Evolutionary conservation across 2,329 filamentous ascomycete genomes (phyloP).

Genomic region (Colletotrichum incanum): DNA sequence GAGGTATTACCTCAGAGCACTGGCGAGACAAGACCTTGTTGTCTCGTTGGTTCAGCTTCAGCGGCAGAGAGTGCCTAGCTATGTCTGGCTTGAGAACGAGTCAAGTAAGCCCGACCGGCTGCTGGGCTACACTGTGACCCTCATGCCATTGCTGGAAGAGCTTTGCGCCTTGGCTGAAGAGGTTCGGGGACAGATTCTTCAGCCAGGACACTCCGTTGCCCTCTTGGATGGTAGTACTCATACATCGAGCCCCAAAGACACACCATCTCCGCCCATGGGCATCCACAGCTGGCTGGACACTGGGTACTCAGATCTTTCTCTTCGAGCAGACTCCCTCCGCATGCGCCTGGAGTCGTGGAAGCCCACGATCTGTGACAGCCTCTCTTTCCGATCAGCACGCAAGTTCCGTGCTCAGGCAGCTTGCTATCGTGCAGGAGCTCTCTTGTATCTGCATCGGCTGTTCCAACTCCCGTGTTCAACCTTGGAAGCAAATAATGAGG

Average conservation of each 20-base stretch:
- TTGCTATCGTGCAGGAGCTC: slow-evolving; percentile 47
- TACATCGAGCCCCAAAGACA: background rate
- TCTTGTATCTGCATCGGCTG: slow-evolving; percentile 50
- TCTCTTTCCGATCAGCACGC: slow-evolving; percentile 47
- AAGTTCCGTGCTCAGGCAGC: slow-evolving; percentile 50
- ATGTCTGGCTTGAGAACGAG: slow-evolving; percentile 49
- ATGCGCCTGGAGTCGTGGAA: slow-evolving; percentile 47
- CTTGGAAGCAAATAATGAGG: slow-evolving; percentile 45
- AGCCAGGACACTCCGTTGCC: background rate
- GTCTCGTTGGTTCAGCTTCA: slow-evolving; percentile 48
- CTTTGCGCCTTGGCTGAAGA: slow-evolving; percentile 50
- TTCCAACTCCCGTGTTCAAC: slow-evolving; percentile 46
- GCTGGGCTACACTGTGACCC: slow-evolving; percentile 50
- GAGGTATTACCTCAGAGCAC: slow-evolving; percentile 51
- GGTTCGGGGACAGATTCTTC: slow-evolving; percentile 40
- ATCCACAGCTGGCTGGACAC: slow-evolving; percentile 10
- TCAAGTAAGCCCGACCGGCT: slow-evolving; percentile 48
- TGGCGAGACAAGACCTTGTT: slow-evolving; percentile 52
- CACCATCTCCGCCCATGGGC: slow-evolving; percentile 1
- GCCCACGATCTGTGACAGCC: slow-evolving; percentile 44
- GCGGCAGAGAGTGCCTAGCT: slow-evolving; percentile 46
- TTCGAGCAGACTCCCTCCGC: slow-evolving; percentile 44
- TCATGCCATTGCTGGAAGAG: slow-evolving; percentile 51
- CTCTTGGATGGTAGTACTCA: background rate
- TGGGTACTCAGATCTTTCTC: slow-evolving; percentile 16